Conservation (phyloP, 1,139 yeast species). For the Keqinozyma sinolaborantium region DNA sequence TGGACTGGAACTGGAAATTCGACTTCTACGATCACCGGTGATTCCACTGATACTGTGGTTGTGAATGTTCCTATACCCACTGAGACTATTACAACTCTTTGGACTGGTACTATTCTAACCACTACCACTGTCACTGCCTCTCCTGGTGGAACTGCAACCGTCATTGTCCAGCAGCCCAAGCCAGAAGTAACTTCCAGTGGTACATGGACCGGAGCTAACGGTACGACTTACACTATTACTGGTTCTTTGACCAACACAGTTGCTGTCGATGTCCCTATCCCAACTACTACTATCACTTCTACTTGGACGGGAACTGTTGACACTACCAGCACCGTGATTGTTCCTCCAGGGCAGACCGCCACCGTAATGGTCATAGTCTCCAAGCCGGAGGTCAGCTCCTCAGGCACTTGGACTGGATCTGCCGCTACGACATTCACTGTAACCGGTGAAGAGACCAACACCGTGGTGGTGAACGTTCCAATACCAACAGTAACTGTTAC, state of each 20-base stretch:
- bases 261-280: constrained; percentile 12
- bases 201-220: too few species aligned
- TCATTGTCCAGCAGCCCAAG: too few species aligned
- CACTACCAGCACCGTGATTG: constrained; percentile 11
- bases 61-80: constrained; percentile 7
- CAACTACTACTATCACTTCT: constrained; percentile 8
- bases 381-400: too few species aligned
- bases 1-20: constrained; percentile 12
- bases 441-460: too few species aligned
- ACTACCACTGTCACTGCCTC: constrained; percentile 9
- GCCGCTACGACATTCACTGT: too few species aligned
- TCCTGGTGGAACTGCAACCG: constrained; percentile 12
- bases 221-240: too few species aligned
- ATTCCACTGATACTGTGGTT: constrained; percentile 4
- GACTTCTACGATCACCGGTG: constrained; percentile 10
- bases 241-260: constrained; percentile 15
- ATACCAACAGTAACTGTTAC: constrained; percentile 3
- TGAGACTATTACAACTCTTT: constrained; percentile 2
- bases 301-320: constrained; percentile 8
- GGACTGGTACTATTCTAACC: constrained; percentile 8
- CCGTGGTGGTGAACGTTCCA: neutral
- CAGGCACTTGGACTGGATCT: too few species aligned
- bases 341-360: constrained; percentile 11
- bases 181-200: too few species aligned
- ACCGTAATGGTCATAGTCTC: constrained; percentile 12